Base-by-base conservation (phyloP, 192 early-diverging fungal genomes). In the Backusella australiensis region DNA sequence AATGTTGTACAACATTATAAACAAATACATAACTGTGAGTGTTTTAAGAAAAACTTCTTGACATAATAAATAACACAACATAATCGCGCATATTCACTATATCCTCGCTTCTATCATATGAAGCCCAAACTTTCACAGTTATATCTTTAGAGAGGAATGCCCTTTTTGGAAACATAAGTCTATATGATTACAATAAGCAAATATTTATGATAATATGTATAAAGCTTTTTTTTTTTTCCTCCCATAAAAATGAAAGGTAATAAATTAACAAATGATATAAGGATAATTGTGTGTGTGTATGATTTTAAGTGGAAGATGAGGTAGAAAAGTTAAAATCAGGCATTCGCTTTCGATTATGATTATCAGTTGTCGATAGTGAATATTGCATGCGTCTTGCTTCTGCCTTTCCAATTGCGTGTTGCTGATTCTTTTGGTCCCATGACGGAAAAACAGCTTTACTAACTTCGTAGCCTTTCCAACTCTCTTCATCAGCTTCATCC, bases 381-480 rank as follows among this genome's bases (percentile, higher is more conserved):
- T 69, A 69, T 41, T 69, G 68, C 68, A 69, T 69, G n/a, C 38
- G 34, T 69, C 35, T 36, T 41, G 68, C 68, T 41, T 35, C 68
- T 1, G 68, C 68, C 35, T 69, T 69, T 69, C 68, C 68, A 39
- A 69, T 69, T 41, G 68, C 68, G 23, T 41, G n/a, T 12, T 41
- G 68, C 34, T 69, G 68, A 19, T 69, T 69, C n/a, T 69, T 69
- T 3, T 39, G 34, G n/a, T 69, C 68, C 68, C 68, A 69, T 69
- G 68, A 69, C 36, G 68, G 38, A 39, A 69, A 19, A 8, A 35
- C 11, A 29, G 34, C 35, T 69, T 69, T 69, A 69, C 35, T 69
- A 4, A 9, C 66, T 15, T 75, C 67, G 39, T 75, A 75, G 6
- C 75, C 75, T 36, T 75, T 75, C 75, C 75, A 75, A 9, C 68